phyloP scores from a whole-genome alignment of 768 basidiomycete species.

The Trametes cubensis region DNA sequence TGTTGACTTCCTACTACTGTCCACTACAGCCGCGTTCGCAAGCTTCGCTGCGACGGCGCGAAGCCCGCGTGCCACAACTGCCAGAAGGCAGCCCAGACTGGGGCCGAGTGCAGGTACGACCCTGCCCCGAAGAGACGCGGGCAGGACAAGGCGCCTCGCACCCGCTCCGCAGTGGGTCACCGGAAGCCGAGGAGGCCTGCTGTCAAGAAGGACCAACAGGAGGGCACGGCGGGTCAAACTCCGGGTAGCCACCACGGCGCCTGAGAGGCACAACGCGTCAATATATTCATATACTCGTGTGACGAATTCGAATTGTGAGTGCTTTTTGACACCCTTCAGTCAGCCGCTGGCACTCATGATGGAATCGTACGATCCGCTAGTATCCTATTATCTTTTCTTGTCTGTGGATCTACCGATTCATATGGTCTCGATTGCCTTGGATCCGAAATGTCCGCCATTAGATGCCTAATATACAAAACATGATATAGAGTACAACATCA shows the following conservation, averaged over 20 bases:
- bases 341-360: too few relatives aligned
- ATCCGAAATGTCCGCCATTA: too few relatives aligned
- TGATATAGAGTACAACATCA: too few relatives aligned
- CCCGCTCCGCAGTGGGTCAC: conserved; percentile 29
- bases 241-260: not conserved
- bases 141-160: conserved; percentile 23
- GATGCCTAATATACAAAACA: too few relatives aligned
- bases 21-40: conserved; percentile 15
- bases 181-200: conserved; percentile 31
- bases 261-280: not conserved
- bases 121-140: conserved; percentile 19
- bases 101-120: conserved; percentile 13
- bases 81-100: conserved; percentile 8
- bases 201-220: conserved; percentile 2
- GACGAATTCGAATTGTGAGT: not conserved
- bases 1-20: conserved; percentile 22
- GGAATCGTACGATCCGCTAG: too few relatives aligned
- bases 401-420: too few relatives aligned
- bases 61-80: conserved; percentile 19
- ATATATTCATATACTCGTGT: not conserved
- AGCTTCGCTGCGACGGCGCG: conserved; percentile 24
- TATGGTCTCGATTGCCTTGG: too few relatives aligned
- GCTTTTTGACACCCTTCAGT: too few relatives aligned
- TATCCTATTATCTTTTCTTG: too few relatives aligned
- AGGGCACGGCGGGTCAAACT: not conserved